Percentiles rank a stretch among this genome's conserved stretches.
Evolutionary conservation across 345 rosid genomes (phyloP).

Genomic region (Arabidopsis thaliana): TAIR10.1 NC_003076.8:5696501-5697000

Average conservation of each 20-base stretch:
- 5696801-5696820: neutral
- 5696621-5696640: neutral
- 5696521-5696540: neutral
- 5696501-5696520: too few relatives aligned
- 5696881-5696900: neutral
- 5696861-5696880: neutral
- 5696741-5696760: neutral
- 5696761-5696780: neutral
- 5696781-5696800: conserved; percentile 8
- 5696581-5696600: conserved; percentile 1
- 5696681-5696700: neutral
- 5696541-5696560: neutral
- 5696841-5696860: conserved; percentile 25
- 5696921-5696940: conserved; percentile 1
- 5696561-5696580: conserved; percentile 12
- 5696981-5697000: conserved; percentile 48
- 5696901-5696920: conserved; percentile 1
- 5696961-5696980: conserved; percentile 72
- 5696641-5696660: neutral
- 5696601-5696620: neutral
- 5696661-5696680: neutral
- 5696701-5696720: conserved; percentile 11
- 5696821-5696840: conserved; percentile 1
- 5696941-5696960: conserved; percentile 46
- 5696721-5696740: conserved; percentile 10